Evolutionary conservation across 192 early-diverging fungal genomes (phyloP), one percentile per base, ranked within the genome.

Genomic region (Chytriomyces sp.): DNA sequence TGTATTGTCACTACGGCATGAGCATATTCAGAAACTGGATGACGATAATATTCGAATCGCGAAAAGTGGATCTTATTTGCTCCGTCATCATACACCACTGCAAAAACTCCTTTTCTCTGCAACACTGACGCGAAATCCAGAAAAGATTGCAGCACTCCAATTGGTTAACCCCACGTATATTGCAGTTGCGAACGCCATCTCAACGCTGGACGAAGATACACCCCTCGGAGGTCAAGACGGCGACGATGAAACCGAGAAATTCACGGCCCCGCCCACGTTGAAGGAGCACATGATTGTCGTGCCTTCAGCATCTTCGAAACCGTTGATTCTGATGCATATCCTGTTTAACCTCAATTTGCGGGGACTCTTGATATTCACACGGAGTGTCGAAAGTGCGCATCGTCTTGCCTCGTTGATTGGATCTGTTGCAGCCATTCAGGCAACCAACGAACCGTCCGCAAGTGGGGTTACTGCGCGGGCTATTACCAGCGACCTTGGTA

Each of bases 41-140:
- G 64, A 65, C 10, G 64, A 48, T 18, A 18, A 18, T 26, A 28
- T 49, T 49, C 23, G 28, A 23, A n/a, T 13, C 9, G n/a, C 11
- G 28, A 61, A 43, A 23, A 69, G 10, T 24, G 68, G 50, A 18
- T 18, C 65, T 45, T 49, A 48, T 26, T 67, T 43, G 46, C 35
- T 81, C 18, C 74, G 67, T 28, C 79, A 84, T 50, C 57, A 73
- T 10, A 81, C 83, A 9, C 83, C 85, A 6, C 77, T 97, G 24
- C 95, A 97, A 81, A 98, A 98, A 83, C 86, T 99, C 3, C 86
- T 99, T 11, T 98, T 98, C 76, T 96, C 95, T 23, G 97, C 97
- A 0, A 99, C 97, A 3, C 82, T 99, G 60, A 96, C 97, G 3
- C 87, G 91, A 28, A 94, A 99, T 64, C 96, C 96, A 5, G 94